A percentile compares a stretch with the other conserved stretches of the same genome.
phyloP scores from a whole-genome alignment of 352 stramenopile species.

The Globisporangium cederbergense region DNA sequence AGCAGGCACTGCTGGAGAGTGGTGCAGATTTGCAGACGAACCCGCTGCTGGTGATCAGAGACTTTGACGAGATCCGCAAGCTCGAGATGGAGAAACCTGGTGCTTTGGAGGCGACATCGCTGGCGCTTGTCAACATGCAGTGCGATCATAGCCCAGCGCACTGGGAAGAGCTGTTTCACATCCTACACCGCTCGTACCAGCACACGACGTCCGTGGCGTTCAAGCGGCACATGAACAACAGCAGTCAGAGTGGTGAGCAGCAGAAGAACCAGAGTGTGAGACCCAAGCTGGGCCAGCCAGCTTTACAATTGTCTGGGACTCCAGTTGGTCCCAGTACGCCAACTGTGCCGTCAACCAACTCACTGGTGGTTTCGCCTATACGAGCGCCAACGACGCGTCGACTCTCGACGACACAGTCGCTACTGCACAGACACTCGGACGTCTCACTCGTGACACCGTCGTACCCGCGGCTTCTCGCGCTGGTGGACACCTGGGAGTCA shows the following conservation, averaged over 20 bases:
- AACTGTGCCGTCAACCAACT: not conserved
- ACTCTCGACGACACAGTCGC: constrained; percentile 22
- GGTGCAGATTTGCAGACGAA: constrained; percentile 1
- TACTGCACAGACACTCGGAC: constrained; percentile 22
- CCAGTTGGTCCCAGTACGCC: not conserved
- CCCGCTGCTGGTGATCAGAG: constrained; percentile 28
- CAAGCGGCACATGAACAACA: constrained; percentile 1
- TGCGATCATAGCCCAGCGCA: not conserved
- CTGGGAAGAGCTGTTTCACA: constrained; percentile 53
- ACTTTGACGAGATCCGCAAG: constrained; percentile 25
- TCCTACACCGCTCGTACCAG: constrained; percentile 30
- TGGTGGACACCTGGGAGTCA: constrained; percentile 15
- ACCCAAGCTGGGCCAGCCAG: not conserved
- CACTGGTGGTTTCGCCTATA: not conserved
- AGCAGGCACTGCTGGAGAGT: not conserved
- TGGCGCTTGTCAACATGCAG: constrained; percentile 48
- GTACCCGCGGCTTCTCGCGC: constrained; percentile 32
- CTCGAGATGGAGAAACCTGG: constrained; percentile 37
- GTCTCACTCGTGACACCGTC: constrained; percentile 22
- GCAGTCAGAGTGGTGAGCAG: not conserved
- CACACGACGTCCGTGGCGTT: constrained; percentile 23
- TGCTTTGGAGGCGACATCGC: constrained; percentile 29
- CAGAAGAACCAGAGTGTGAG: not conserved
- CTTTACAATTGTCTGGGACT: not conserved
- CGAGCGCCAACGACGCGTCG: constrained; percentile 1